phyloP scores from a whole-genome alignment of 257 asterid genomes.

The Fraxinus pennsylvanica region DNA sequence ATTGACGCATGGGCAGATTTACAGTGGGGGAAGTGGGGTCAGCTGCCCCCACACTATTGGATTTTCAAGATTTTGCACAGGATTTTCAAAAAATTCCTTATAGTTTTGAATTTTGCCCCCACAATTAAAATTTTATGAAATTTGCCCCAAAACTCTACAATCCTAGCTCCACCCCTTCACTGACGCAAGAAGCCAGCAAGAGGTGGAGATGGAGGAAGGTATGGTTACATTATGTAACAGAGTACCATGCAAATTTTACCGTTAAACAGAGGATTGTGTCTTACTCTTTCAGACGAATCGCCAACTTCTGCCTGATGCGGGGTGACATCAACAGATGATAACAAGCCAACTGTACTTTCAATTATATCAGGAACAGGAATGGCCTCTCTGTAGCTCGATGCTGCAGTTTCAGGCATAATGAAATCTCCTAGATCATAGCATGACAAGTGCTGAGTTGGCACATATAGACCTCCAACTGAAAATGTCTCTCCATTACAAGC shows the following conservation, averaged over 20 bases:
- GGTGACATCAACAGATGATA: conserved; percentile 70
- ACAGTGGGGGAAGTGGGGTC: too few species aligned
- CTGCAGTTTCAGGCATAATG: conserved; percentile 52
- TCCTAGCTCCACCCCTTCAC: not conserved
- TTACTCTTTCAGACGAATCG: conserved; percentile 74
- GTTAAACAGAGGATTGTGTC: conserved; percentile 1
- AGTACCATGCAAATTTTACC: not conserved
- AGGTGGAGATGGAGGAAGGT: not conserved
- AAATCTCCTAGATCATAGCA: conserved; percentile 63
- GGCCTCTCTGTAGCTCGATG: conserved; percentile 65
- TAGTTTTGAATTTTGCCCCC: too few species aligned
- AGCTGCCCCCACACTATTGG: too few species aligned
- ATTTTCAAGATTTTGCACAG: too few species aligned
- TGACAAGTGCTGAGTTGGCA: conserved; percentile 40
- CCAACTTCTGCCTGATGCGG: conserved; percentile 54
- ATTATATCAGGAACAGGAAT: conserved; percentile 67
- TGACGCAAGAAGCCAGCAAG: not conserved
- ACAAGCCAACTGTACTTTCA: conserved; percentile 74
- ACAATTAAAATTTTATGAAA: too few species aligned
- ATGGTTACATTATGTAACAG: not conserved
- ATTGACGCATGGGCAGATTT: not conserved
- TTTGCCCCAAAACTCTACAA: too few species aligned
- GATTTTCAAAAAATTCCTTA: too few species aligned
- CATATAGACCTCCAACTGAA: conserved; percentile 48
- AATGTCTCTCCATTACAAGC: conserved; percentile 64